Evolutionary conservation across 768 basidiomycete genomes (phyloP).

Genomic region (Phaeotremella fagi): DNA sequence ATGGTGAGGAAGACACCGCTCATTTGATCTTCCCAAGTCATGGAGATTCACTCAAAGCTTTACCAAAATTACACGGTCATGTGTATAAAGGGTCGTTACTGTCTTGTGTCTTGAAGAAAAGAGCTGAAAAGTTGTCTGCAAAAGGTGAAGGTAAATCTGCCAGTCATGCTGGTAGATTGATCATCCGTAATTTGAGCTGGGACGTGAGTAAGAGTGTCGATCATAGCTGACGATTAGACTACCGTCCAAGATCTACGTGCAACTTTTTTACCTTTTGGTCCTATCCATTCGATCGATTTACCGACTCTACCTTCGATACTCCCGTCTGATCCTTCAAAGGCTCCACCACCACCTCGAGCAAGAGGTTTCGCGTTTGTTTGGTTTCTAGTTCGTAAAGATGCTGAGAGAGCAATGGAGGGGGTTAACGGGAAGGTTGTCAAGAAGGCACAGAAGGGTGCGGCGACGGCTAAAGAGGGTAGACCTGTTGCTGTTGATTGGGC

Average conservation of each 20-base stretch:
- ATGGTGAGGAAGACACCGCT: slow-evolving; percentile 52
- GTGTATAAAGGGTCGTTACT: slow-evolving; percentile 83
- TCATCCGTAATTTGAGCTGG: slow-evolving; percentile 84
- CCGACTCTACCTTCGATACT: slow-evolving; percentile 53
- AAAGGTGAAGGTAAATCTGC: slow-evolving; percentile 53
- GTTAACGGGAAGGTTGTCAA: slow-evolving; percentile 66
- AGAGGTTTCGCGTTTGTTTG: slow-evolving; percentile 94
- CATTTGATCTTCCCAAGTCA: slow-evolving; percentile 69
- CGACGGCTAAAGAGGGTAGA: slow-evolving; percentile 54
- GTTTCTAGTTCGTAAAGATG: slow-evolving; percentile 81
- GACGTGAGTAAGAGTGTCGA: slow-evolving; percentile 48
- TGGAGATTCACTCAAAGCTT: slow-evolving; percentile 63
- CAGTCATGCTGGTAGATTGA: slow-evolving; percentile 71
- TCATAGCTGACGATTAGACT: slow-evolving; percentile 50
- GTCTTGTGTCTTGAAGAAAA: slow-evolving; percentile 82
- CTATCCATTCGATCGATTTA: slow-evolving; percentile 78
- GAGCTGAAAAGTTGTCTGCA: slow-evolving; percentile 57
- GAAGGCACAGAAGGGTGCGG: slow-evolving; percentile 52
- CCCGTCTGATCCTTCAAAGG: slow-evolving; percentile 43
- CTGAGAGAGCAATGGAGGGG: slow-evolving; percentile 70
- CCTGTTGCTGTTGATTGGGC: slow-evolving; percentile 95
- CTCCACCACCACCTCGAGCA: slow-evolving; percentile 46
- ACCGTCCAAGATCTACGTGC: slow-evolving; percentile 79
- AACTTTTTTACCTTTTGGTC: slow-evolving; percentile 79
- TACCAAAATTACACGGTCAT: slow-evolving; percentile 79